A percentile compares a stretch with the other conserved stretches of the same genome.
Evolutionary conservation across 176 grass and related monocot genomes (phyloP).

Genomic region (Chrysopogon serrulatus): DNA sequence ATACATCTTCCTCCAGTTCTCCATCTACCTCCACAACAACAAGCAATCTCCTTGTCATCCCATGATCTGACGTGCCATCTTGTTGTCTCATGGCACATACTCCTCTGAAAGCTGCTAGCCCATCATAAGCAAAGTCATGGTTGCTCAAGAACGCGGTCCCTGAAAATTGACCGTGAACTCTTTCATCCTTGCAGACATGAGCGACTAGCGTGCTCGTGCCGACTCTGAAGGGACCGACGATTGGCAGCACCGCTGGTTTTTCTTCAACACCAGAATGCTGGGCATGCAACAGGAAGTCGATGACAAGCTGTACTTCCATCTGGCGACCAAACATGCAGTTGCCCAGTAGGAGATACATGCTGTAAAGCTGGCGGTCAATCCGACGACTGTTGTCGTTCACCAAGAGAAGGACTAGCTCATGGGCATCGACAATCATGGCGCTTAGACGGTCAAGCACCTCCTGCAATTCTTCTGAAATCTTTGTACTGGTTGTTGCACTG

Average conservation of each 20-base stretch:
- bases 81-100: background rate
- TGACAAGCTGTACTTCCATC: background rate
- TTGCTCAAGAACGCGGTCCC: background rate
- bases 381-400: background rate
- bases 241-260: background rate
- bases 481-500: background rate
- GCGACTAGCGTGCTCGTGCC: slow-evolving; percentile 25
- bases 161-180: slow-evolving; percentile 9
- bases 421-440: background rate
- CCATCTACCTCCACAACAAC: background rate
- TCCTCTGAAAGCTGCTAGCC: background rate
- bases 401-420: background rate
- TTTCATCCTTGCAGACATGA: slow-evolving; percentile 17
- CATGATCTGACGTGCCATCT: no score
- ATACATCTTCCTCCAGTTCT: background rate
- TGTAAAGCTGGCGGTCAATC: background rate
- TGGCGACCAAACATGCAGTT: slow-evolving; percentile 1
- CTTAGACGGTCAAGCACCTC: background rate
- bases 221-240: background rate
- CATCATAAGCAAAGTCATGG: background rate
- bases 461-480: background rate
- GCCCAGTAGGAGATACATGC: background rate
- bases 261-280: background rate
- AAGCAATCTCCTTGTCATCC: background rate
- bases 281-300: background rate